Evolutionary conservation across 768 basidiomycete genomes (phyloP).

Genomic region (Calocera cornea): DNA sequence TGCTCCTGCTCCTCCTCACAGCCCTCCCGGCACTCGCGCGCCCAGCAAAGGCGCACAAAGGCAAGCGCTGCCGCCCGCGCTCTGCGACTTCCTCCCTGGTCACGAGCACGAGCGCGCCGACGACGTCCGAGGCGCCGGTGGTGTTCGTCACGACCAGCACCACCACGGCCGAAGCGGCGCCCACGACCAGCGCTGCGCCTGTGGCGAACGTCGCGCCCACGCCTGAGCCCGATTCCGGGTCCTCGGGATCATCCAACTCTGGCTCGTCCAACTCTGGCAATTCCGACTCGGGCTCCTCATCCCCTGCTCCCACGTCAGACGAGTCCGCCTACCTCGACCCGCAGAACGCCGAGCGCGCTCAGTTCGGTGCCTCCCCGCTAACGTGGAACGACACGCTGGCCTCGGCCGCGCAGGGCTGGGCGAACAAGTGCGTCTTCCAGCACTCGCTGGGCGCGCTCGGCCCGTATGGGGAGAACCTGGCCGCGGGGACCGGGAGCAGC

Average conservation of each 20-base stretch:
- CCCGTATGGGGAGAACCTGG: slow-evolving; percentile 41
- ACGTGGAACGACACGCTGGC: slow-evolving; percentile 39
- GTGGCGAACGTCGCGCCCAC: neutral
- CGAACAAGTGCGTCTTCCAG: slow-evolving; percentile 35
- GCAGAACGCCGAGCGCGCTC: slow-evolving; percentile 38
- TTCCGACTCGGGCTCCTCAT: neutral
- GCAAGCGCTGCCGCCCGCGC: neutral
- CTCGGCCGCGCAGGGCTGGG: slow-evolving; percentile 37
- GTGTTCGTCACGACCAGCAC: too few species aligned
- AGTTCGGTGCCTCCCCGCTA: slow-evolving; percentile 32
- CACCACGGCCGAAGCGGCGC: too few species aligned
- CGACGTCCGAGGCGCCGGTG: too few species aligned
- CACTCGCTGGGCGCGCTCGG: slow-evolving; percentile 35
- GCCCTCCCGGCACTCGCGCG: neutral
- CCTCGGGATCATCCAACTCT: neutral
- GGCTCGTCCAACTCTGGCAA: neutral
- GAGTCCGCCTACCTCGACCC: slow-evolving; percentile 26
- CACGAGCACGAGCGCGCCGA: too few species aligned
- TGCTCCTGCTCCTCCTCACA: neutral
- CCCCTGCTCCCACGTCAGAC: neutral
- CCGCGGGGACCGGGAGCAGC: slow-evolving; percentile 37
- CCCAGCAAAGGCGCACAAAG: neutral
- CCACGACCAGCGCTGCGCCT: too few species aligned
- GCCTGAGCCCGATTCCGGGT: neutral
- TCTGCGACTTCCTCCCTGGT: neutral